Base-by-base conservation (phyloP, 2,329 filamentous ascomycete species). In the Bipolaris bicolor region DNA sequence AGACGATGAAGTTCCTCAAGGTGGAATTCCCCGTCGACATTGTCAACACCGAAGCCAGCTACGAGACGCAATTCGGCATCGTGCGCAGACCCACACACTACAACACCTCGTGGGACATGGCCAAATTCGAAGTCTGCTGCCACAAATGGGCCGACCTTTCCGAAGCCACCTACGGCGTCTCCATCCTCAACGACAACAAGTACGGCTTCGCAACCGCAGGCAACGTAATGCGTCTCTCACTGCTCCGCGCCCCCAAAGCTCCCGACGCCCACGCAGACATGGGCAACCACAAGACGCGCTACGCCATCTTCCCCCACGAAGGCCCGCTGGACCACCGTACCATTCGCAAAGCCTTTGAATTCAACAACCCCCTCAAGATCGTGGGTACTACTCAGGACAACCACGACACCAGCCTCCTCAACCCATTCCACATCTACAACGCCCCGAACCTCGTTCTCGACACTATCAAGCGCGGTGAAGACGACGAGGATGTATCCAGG, bases 71-170 rank as follows among this genome's bases (percentile, higher is more conserved):
- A 70, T 98, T 91, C 71, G 94, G 94, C 66, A 87, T 97, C 66
- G 88, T 95, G 61, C 87, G 87, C 65, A 86, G 95, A 29, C 94
- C 95, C 2, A 99, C 95, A 0, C 95, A 99, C 79, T 98, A 97
- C 84, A 99, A 99, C 80, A 99, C 95, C 3, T 90, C 86, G 65
- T 97, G 92, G 92, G 92, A 97, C 72, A 96, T 96, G 92, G 93
- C 93, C 71, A 97, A 97, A 71, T 97, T 97, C 68, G 93, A 97
- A 80, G 93, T 97, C 49, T 97, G 92, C 82, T 94, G 90, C 75
- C 93, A 97, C 81, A 94, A 93, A 74, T 97, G 91, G 82, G 93
- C 93, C 10, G 93, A 97, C 76, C 80, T 97, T 24, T 94, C 90
- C 0, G 93, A 97, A 76, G 83, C 90, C 70, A 89, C 88, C 51